These are phyloP conservation scores for Tuber umbilicatum DNA, from an alignment of 495 filamentous ascomycete species.

Conservation along the genomic window DNA sequence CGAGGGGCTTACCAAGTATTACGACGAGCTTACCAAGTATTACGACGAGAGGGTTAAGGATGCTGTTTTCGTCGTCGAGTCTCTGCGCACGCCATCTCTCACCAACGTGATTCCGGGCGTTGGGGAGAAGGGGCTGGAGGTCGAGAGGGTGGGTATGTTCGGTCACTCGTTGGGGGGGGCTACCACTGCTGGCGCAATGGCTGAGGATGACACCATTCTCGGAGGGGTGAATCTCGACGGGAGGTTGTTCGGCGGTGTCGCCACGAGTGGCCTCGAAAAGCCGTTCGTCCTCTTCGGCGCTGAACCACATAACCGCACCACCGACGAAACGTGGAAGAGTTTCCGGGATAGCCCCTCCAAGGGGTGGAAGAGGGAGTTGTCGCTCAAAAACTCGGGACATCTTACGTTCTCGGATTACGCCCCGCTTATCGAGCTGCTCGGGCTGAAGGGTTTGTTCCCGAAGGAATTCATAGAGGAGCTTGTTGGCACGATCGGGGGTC, in stretches of 20 bases:
- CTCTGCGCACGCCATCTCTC: conserved; percentile 31
- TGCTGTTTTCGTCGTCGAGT: conserved; percentile 37
- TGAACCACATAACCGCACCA: conserved; percentile 27
- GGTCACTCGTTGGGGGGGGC: conserved; percentile 56
- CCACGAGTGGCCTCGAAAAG: conserved; percentile 13
- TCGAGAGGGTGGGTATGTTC: conserved; percentile 43
- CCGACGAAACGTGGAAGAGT: conserved; percentile 36
- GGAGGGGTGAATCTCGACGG: conserved; percentile 52
- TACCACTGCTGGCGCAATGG: conserved; percentile 45
- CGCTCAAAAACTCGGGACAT: conserved; percentile 24
- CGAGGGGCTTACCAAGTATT: background rate
- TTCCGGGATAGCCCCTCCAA: conserved; percentile 38
- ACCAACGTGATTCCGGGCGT: conserved; percentile 22
- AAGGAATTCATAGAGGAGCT: conserved; percentile 16
- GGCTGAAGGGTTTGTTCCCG: conserved; percentile 24
- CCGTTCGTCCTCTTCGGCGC: conserved; percentile 43
- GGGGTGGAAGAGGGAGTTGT: conserved; percentile 36
- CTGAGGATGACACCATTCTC: conserved; percentile 44
- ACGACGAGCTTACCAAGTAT: conserved; percentile 7
- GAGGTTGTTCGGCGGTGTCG: conserved; percentile 39
- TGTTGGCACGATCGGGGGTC: conserved; percentile 35
- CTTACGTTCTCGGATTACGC: conserved; percentile 43
- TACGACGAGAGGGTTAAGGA: conserved; percentile 23
- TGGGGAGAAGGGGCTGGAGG: conserved; percentile 20
- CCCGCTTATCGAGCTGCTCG: conserved; percentile 24